These are phyloP conservation scores for Miscanthus lutarioriparius DNA, from an alignment of 176 grass and related monocot species.

Conservation along the genomic window DNA sequence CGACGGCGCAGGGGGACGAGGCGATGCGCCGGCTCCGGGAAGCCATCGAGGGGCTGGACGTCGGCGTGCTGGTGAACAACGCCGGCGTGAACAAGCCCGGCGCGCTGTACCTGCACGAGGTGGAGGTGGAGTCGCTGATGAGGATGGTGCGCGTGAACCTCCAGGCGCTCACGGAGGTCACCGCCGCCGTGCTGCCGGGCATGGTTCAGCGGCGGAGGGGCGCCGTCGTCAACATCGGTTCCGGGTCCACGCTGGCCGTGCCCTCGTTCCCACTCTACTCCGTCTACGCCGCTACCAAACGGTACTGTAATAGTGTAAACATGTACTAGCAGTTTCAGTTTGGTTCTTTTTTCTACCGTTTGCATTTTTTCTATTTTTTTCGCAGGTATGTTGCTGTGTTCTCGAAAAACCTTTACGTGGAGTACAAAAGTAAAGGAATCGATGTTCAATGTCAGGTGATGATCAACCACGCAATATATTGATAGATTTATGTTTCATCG, in stretches of 20 bases:
- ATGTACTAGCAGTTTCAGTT: too few species aligned
- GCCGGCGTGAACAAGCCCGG: background rate
- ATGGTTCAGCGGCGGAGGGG: background rate
- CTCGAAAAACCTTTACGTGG: background rate
- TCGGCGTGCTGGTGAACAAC: background rate
- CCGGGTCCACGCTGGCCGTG: background rate
- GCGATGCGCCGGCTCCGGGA: background rate
- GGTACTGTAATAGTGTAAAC: background rate
- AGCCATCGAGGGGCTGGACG: background rate
- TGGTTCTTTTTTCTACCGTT: too few species aligned
- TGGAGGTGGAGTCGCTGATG: background rate
- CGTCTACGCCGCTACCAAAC: background rate
- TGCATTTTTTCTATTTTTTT: too few species aligned
- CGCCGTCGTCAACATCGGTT: background rate
- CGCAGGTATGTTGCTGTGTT: background rate
- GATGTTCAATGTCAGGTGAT: background rate
- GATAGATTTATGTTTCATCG: background rate
- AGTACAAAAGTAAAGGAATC: background rate
- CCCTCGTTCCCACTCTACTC: background rate
- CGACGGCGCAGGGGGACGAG: background rate
- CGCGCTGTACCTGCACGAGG: background rate
- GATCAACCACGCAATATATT: background rate
- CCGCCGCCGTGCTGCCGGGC: background rate
- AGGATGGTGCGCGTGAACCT: background rate
- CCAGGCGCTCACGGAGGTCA: background rate